Base-by-base conservation (phyloP, 208 protist genomes). In the Acanthamoeba culbertsoni region DNA sequence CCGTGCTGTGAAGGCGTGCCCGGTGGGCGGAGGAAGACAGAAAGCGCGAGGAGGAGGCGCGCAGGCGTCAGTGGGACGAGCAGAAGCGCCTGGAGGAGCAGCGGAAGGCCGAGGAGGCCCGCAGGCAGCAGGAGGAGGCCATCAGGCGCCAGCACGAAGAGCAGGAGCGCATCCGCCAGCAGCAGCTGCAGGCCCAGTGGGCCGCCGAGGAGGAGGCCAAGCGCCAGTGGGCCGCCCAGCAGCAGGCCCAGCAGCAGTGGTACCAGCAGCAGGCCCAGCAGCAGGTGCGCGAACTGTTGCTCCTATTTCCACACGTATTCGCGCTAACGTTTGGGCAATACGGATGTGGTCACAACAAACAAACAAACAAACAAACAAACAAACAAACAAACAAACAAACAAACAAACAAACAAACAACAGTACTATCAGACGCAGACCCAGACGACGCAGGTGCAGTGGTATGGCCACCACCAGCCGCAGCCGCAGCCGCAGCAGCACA, bases 31-130 rank as follows among this genome's bases (percentile, higher is more conserved):
- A 86, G 53, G 86, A 77, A 31, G 55, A 46, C n/a, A 4, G 86
- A 8, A 73, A 73, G 37, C 14, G 86, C 3, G 59, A 77, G 55
- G 86, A 91, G 45, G 86, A 91, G 42, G 86, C 86, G 5, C 37
- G 45, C 55, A 91, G 51, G 55, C 45, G 55, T 20, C 55, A 57
- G 53, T 55, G 63, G 55, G 86, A 91, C n/a, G 75, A 86, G 75
- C 45, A 86, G 63, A 91, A 90, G 14, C 37, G 86, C 7, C 86
- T 91, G 5, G 86, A 91, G 53, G 63, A 91, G 45, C 40, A 91
- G 86, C 53, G 42, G 10, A 91, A 55, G 63, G 86, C 55, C 26
- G 45, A 55, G 28, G 43, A 68, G 45, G 86, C 35, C 28, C 59
- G 55, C 18, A 23, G 40, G 12, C 55, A 40, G 43, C 55, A 68